Evolutionary conservation across 208 protist species (phyloP).

Genomic region (Crithidia expoeki): DNA sequence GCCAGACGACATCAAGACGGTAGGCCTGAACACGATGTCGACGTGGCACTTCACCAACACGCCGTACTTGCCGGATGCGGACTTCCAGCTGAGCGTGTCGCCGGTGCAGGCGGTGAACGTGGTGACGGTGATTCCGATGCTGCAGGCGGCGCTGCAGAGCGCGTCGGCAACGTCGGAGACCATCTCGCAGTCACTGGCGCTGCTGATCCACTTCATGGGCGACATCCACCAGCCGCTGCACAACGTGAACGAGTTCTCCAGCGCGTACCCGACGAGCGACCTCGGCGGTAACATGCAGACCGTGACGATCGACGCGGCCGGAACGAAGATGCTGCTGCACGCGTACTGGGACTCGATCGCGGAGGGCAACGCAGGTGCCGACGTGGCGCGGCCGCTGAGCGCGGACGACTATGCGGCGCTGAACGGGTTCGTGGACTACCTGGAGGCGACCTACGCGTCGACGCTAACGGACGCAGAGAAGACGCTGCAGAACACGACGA

Average conservation of each 20-base stretch:
- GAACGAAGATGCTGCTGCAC: slow-evolving; percentile 46
- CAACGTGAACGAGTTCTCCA: slow-evolving; percentile 38
- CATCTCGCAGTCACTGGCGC: slow-evolving; percentile 27
- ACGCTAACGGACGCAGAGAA: slow-evolving; percentile 33
- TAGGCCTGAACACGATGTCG: slow-evolving; percentile 34
- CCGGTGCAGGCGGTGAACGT: slow-evolving; percentile 43
- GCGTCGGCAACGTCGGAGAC: background rate
- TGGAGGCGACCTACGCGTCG: slow-evolving; percentile 46
- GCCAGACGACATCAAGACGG: slow-evolving; percentile 51
- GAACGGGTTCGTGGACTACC: slow-evolving; percentile 38
- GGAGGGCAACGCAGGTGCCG: slow-evolving; percentile 15
- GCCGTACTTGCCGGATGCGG: slow-evolving; percentile 36
- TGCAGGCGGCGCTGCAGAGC: slow-evolving; percentile 27
- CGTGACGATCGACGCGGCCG: slow-evolving; percentile 25
- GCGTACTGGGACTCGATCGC: slow-evolving; percentile 62
- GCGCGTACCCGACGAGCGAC: slow-evolving; percentile 45
- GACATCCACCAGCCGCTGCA: slow-evolving; percentile 51
- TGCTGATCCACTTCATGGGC: slow-evolving; percentile 64
- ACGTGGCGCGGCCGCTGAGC: slow-evolving; percentile 38
- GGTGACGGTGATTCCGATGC: slow-evolving; percentile 32
- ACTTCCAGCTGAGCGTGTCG: slow-evolving; percentile 19
- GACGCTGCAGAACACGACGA: slow-evolving; percentile 1
- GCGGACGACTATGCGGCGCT: slow-evolving; percentile 31
- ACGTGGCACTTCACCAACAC: slow-evolving; percentile 61
- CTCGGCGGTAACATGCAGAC: slow-evolving; percentile 46